Percentiles rank a stretch among this genome's conserved stretches.
phyloP scores from a whole-genome alignment of 148 eudicot species.

The Camellia lanceoleosa region DNA sequence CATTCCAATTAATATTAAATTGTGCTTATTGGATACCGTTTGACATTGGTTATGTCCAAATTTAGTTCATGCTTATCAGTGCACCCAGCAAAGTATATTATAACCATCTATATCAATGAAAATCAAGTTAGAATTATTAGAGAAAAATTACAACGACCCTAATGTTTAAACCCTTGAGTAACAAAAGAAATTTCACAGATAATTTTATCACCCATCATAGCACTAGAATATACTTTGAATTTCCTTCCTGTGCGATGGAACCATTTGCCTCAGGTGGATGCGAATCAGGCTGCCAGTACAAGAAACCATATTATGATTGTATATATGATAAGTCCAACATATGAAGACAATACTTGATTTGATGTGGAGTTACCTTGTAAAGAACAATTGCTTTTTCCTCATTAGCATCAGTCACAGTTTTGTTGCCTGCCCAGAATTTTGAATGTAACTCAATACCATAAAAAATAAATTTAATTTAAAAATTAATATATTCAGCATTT shows the following conservation, averaged over 20 bases:
- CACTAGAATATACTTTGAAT: conserved; percentile 57
- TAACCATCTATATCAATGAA: background rate
- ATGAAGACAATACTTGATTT: background rate
- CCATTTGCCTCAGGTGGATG: conserved; percentile 53
- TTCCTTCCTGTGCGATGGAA: conserved; percentile 47
- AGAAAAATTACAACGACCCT: conserved; percentile 1
- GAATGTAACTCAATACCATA: background rate
- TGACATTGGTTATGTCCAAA: background rate
- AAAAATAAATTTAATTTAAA: background rate
- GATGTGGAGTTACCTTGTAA: conserved; percentile 58
- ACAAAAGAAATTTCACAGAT: background rate
- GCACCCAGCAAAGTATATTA: background rate
- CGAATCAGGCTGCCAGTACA: conserved; percentile 52
- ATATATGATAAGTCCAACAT: conserved; percentile 6
- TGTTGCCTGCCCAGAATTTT: conserved; percentile 51
- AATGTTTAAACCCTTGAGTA: background rate
- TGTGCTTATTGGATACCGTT: background rate
- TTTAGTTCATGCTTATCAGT: background rate
- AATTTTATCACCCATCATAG: conserved; percentile 11
- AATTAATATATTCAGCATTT: background rate
- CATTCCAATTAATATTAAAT: background rate
- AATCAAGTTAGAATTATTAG: background rate
- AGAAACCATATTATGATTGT: conserved; percentile 15
- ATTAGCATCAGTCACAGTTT: conserved; percentile 30
- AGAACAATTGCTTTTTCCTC: conserved; percentile 92